Evolutionary conservation across 306 rosid species (phyloP).

Genomic region (Rosa multiflora): DNA sequence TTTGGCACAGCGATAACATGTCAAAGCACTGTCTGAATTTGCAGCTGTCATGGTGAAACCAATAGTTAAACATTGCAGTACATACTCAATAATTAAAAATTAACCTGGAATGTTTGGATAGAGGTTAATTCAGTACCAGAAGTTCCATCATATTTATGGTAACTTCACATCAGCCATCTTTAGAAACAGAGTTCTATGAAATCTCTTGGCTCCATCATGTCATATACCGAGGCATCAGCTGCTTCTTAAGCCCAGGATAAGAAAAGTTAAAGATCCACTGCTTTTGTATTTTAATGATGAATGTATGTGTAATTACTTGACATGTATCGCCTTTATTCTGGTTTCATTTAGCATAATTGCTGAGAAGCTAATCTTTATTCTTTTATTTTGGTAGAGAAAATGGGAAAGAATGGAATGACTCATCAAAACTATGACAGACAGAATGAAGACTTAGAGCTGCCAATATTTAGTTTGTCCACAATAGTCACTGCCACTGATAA

Average conservation of each 20-base stretch:
- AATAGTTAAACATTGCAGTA: not conserved
- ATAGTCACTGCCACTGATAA: constrained; percentile 38
- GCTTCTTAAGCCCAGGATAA: not conserved
- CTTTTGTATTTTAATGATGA: not conserved
- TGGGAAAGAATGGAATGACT: not conserved
- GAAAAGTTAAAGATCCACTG: not conserved
- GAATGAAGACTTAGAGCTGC: constrained; percentile 37
- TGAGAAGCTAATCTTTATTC: not conserved
- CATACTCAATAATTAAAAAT: no score
- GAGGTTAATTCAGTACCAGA: not conserved
- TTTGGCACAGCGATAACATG: not conserved
- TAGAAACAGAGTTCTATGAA: not conserved
- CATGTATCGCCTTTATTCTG: not conserved
- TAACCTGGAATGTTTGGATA: not conserved
- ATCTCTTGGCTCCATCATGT: not conserved
- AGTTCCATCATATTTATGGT: not conserved
- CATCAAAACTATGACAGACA: constrained; percentile 3
- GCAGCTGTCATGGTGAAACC: constrained; percentile 3
- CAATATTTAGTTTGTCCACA: constrained; percentile 31
- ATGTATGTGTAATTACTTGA: not conserved
- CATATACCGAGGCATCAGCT: not conserved
- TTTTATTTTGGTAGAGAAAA: not conserved
- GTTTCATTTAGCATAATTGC: not conserved
- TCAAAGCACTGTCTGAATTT: not conserved
- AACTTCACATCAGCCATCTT: not conserved